Conservation (phyloP, 2,329 filamentous ascomycete genomes). For the Fusarium stilboides region DNA sequence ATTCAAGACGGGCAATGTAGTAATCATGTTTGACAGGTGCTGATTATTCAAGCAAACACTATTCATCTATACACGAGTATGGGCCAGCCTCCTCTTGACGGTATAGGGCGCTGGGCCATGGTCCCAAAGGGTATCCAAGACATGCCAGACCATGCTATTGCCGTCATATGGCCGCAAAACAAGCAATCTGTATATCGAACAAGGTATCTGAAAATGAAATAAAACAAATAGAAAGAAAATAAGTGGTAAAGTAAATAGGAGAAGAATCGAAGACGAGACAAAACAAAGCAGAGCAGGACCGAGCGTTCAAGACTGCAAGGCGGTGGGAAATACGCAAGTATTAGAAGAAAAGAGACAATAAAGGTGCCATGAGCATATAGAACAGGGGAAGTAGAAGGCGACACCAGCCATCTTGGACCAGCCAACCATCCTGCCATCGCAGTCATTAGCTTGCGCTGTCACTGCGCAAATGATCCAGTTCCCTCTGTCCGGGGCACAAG, state of each 20-base stretch:
- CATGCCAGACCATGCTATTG: slow-evolving; percentile 40
- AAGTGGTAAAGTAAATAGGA: slow-evolving; percentile 46
- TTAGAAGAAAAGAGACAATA: slow-evolving; percentile 54
- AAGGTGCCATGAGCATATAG: slow-evolving; percentile 57
- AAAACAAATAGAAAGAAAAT: slow-evolving; percentile 43
- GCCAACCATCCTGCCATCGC: slow-evolving; percentile 62
- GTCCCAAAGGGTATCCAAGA: slow-evolving; percentile 29
- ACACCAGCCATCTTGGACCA: slow-evolving; percentile 65
- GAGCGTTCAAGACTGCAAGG: slow-evolving; percentile 26
- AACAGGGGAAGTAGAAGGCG: slow-evolving; percentile 60
- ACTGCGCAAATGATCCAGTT: slow-evolving; percentile 52
- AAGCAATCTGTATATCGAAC: slow-evolving; percentile 68
- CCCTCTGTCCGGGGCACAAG: slow-evolving; percentile 48
- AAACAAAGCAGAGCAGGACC: slow-evolving; percentile 46
- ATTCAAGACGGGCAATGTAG: background rate
- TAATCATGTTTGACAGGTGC: slow-evolving; percentile 44
- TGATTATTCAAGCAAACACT: slow-evolving; percentile 54
- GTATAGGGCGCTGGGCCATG: slow-evolving; percentile 29
- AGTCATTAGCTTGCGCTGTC: slow-evolving; percentile 63
- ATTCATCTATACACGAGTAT: slow-evolving; percentile 57
- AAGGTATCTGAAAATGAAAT: slow-evolving; percentile 68
- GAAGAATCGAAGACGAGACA: slow-evolving; percentile 47
- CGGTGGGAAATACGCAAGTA: slow-evolving; percentile 47
- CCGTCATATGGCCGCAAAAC: slow-evolving; percentile 49
- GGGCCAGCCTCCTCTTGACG: slow-evolving; percentile 51